phyloP scores from a whole-genome alignment of 768 basidiomycete species.

The Boletus rubescentipes region DNA sequence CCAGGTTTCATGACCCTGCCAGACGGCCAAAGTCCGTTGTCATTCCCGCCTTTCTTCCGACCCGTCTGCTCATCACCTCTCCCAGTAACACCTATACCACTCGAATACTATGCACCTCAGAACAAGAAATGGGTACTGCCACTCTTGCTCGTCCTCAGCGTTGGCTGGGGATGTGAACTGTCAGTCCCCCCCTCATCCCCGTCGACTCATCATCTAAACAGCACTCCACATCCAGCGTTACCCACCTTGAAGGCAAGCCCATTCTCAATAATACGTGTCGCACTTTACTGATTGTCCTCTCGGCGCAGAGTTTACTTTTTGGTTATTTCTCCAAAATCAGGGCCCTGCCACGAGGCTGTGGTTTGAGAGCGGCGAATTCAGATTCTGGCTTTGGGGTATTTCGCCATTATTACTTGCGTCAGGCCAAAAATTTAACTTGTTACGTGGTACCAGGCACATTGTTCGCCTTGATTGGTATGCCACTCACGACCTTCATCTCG shows the following conservation, averaged over 20 bases:
- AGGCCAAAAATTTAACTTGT: slow-evolving; percentile 10
- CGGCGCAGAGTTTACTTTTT: slow-evolving; percentile 69
- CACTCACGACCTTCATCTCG: slow-evolving; percentile 61
- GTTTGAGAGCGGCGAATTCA: slow-evolving; percentile 81
- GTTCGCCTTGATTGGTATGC: slow-evolving; percentile 67
- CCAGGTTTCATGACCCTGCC: slow-evolving; percentile 18
- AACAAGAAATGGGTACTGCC: slow-evolving; percentile 62
- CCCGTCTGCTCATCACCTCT: slow-evolving; percentile 5
- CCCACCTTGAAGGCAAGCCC: slow-evolving; percentile 72
- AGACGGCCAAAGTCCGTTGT: slow-evolving; percentile 11
- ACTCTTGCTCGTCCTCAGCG: slow-evolving; percentile 66
- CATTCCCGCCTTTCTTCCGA: background rate
- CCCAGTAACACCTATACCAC: slow-evolving; percentile 58
- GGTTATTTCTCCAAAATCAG: slow-evolving; percentile 81
- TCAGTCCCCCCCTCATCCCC: slow-evolving; percentile 27
- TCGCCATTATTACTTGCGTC: background rate
- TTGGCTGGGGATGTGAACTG: slow-evolving; percentile 79
- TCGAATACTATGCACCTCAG: slow-evolving; percentile 44
- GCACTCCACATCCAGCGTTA: slow-evolving; percentile 45
- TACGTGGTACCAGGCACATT: slow-evolving; percentile 51
- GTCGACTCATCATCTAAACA: slow-evolving; percentile 2
- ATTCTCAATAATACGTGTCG: background rate
- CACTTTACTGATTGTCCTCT: slow-evolving; percentile 3
- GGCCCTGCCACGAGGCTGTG: slow-evolving; percentile 68
- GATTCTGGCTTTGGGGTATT: slow-evolving; percentile 66